Base-by-base conservation (phyloP, 805 yeast species). In the Saccharomycopsis fibuligera region DNA sequence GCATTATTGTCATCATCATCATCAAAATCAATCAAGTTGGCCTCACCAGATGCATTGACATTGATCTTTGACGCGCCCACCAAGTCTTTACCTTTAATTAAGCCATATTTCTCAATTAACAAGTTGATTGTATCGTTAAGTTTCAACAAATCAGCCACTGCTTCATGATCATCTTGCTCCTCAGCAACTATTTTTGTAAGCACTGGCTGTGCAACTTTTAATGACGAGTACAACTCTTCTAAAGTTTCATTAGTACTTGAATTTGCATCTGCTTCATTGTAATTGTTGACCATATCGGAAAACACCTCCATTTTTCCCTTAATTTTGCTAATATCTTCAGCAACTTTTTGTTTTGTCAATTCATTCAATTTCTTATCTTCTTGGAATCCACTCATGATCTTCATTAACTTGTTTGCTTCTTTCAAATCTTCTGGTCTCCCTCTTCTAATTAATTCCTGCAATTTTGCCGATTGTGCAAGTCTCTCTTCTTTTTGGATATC, bases 371-470 rank as follows among this genome's bases (percentile, higher is more conserved):
- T 60, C 53, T 81, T 78, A 62, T 89, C 96, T 59, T 86, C 88
- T 64, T 86, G 86, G 71, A 88, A 93, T 4, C 99, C 99, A 4
- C 98, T 96, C 96, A 93, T 89, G 57, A 93, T 80, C 64, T 91
- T 89, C 99, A 93, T 93, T 65, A 93, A 75, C 58, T 86, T 87
- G 66, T 93, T 93, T 39, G 99, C 99, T 66, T 93, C 99, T 58
- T 83, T 86, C 61, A 93, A 76, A 67, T 93, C 99, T 55, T 83
- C 86, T 5, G 99, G 98, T 64, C 86, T 84, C 37, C 98, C 99
- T 59, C 97, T 77, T 67, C 98, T 81, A 54, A 93, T 86, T 54
- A 93, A 74, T 65, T 93, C 99, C 67, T 93, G 99, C 56, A 93
- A 75, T 68, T 93, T 93, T 16, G 99, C 98, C 54, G 86, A 77